Evolutionary conservation across 2,329 filamentous ascomycete genomes (phyloP), one percentile per base, ranked within the genome.

Genomic region (Fusarium torulosum): DNA sequence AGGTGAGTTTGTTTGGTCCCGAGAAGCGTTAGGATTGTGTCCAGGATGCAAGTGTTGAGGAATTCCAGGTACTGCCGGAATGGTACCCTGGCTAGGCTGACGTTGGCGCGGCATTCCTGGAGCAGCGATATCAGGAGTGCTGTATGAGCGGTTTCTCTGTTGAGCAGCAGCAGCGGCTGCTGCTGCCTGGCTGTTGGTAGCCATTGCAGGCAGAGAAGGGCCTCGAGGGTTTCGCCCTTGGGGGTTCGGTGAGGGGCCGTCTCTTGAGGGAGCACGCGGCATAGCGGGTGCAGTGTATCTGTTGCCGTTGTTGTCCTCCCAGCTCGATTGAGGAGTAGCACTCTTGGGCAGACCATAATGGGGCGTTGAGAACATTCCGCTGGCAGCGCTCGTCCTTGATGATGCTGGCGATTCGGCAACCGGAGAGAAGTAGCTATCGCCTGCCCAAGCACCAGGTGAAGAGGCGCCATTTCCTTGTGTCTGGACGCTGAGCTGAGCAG

Each of bases 351-450:
- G 96, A 2, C 89, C 88, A 67, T 85, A 87, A 5, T 79, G 77
- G n/a, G 79, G 78, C 2, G 78, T 75, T 1, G 78, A 76, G 73
- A 94, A 96, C 75, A 94, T 90, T 44, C 89, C 88, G 40, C 92
- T 93, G 7, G 92, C 86, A 2, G 88, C 88, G 76, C 91, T 94
- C 9, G 91, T 90, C 49, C 92, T 86, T 23, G 90, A 90, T 15
- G 91, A 93, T 42, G 89, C 88, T 11, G 92, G 92, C 1, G 92
- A 93, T 54, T 97, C 94, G 33, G 85, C 86, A 3, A 90, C 86
- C 1, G 96, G 96, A 1, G 95, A 98, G 79, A 99, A 99, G 79
- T 97, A 98, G 5, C 94, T 97, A 59, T 94, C 93, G n/a, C 84
- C 87, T 35, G 82, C 83, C 51, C 87, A 84, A 20, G 87, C 83